Conservation (phyloP, 2,329 filamentous ascomycete genomes). For the Albophoma yamanashiensis region DNA sequence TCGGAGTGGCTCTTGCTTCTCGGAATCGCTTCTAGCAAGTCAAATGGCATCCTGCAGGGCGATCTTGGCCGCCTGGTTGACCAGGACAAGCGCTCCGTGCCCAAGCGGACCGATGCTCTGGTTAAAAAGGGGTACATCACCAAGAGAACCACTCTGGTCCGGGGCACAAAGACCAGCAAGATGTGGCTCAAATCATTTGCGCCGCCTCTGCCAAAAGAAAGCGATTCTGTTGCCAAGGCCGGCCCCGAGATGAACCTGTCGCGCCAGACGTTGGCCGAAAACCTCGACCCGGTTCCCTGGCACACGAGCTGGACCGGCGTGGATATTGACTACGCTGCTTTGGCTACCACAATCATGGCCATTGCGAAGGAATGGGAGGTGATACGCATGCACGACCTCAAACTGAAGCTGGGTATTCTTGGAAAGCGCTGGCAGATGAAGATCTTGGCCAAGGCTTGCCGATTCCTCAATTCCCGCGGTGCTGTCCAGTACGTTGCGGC, state of each 20-base stretch:
- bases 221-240: constrained; percentile 12
- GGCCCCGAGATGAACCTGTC: constrained; percentile 26
- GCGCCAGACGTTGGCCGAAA: constrained; percentile 25
- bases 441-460: constrained; percentile 45
- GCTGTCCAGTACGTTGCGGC: constrained; percentile 47
- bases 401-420: constrained; percentile 44
- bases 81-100: constrained; percentile 54
- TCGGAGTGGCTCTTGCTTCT: constrained; percentile 50
- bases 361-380: constrained; percentile 47
- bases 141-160: constrained; percentile 48
- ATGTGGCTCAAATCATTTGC: constrained; percentile 49
- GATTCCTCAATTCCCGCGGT: constrained; percentile 45
- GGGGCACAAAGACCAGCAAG: constrained; percentile 51
- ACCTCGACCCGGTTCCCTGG: constrained; percentile 46
- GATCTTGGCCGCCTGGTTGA: constrained; percentile 46
- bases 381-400: constrained; percentile 46
- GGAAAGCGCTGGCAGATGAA: constrained; percentile 50
- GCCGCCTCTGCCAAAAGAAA: constrained; percentile 29
- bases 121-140: constrained; percentile 51
- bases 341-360: constrained; percentile 47
- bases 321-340: constrained; percentile 45
- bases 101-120: constrained; percentile 48
- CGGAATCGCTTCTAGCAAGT: constrained; percentile 43
- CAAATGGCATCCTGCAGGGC: constrained; percentile 48
- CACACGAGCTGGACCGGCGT: constrained; percentile 44